Conservation (phyloP, 108 stramenopile species). For the Cyclotella baltica region DNA sequence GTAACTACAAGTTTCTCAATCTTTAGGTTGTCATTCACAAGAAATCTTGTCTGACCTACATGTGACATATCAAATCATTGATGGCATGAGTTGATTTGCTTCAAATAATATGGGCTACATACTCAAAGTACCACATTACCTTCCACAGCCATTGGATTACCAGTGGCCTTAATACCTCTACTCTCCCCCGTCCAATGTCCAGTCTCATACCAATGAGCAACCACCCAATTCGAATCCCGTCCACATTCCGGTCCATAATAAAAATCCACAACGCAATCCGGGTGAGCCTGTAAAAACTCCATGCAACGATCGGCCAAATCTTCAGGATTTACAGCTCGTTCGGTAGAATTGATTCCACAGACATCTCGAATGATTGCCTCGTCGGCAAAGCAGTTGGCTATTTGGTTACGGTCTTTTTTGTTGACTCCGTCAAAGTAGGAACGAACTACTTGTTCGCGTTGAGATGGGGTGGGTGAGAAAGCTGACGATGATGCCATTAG, state of each 20-base stretch:
- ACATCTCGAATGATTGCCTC: slow-evolving; percentile 64
- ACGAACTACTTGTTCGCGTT: slow-evolving; percentile 56
- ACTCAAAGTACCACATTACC: too few species aligned
- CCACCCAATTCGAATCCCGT: slow-evolving; percentile 55
- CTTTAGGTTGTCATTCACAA: slow-evolving; percentile 53
- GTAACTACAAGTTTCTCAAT: slow-evolving; percentile 70
- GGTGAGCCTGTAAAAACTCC: slow-evolving; percentile 72
- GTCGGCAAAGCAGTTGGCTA: slow-evolving; percentile 56
- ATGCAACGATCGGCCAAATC: slow-evolving; percentile 63
- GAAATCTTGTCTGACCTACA: slow-evolving; percentile 75
- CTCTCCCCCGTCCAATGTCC: slow-evolving; percentile 64
- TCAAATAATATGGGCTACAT: too few species aligned
- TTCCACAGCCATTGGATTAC: slow-evolving; percentile 58
- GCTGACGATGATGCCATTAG: neutral
- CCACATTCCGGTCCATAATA: slow-evolving; percentile 50
- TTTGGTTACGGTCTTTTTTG: slow-evolving; percentile 49
- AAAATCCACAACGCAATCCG: slow-evolving; percentile 60
- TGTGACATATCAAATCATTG: too few species aligned
- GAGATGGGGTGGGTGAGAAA: neutral
- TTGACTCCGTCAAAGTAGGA: slow-evolving; percentile 70
- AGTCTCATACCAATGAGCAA: slow-evolving; percentile 75
- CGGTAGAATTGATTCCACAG: slow-evolving; percentile 44
- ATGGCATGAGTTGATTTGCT: too few species aligned
- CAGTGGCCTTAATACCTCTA: slow-evolving; percentile 49
- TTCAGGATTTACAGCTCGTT: slow-evolving; percentile 38